Evolutionary conservation across 2,329 filamentous ascomycete genomes (phyloP), one percentile per base, ranked within the genome.

Genomic region (Pseudomassariella vexata): DNA sequence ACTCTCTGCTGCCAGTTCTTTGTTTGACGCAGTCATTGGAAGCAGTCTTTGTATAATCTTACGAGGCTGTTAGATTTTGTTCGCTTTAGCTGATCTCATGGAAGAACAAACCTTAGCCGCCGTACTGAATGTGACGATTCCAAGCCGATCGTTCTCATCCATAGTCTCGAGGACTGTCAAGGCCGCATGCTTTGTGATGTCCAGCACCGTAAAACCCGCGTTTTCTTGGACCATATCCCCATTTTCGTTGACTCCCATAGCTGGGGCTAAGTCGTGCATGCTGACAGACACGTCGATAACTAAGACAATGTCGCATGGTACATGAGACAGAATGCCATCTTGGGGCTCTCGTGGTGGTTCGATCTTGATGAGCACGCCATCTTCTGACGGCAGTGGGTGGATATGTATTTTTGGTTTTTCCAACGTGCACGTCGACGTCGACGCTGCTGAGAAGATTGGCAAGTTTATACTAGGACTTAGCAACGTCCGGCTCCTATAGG

Each of bases 221-320:
- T 61, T 47, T 39, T 77, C 70, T 3, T 27, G 29, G 9, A 27
- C 39, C 10, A 31, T 11, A 4, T 48, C 38, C 11, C 52, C 46
- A 5, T 64, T 57, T 10, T 61, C 63, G 2, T 49, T 40, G 4
- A 47, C 47, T 8, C 45, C 45, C 0, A 72, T 68, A 0, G 69
- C 58, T 0, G 66, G 68, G 1, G 74, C 74, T 2, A 52, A 42
- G 0, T 37, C 32, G 1, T 37, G 30, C 76, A 80, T 81, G 52
- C 73, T 78, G 0, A 59, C 62, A 0, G 76, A 80, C 10, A 78
- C 62, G 45, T 80, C 76, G 33, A 80, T 76, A 11, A 74, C 73
- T 3, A 80, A 61, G 3, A 78, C 74, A 19, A 80, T 70, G 38
- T 79, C 75, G 46, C 70, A 76, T 2, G 73, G 66, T 0, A 69